Evolutionary conservation across 2,329 filamentous ascomycete genomes (phyloP), one percentile per base, ranked within the genome.

Genomic region (Cladosporium sp.): DNA sequence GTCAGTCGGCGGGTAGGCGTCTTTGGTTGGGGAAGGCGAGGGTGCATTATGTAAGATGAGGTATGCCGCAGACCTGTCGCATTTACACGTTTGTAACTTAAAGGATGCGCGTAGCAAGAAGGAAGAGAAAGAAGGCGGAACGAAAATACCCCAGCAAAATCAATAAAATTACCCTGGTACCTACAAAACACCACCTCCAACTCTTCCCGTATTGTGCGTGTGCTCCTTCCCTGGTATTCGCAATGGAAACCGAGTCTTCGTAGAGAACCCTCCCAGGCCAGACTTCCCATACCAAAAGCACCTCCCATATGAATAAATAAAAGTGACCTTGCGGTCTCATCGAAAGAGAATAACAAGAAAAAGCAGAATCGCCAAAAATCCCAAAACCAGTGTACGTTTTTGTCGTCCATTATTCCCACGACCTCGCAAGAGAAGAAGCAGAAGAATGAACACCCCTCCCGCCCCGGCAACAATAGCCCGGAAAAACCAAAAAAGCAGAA

Each of bases 121-220:
- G 22, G 9, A 27, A 27, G 5, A 27, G 9, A 27, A 27, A 27
- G 22, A 4, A 27, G 22, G 5, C 4, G 22, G 5, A 27, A 9
- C 22, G 9, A 27, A n/a, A 34, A 13, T 7, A 45, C 13, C 13
- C 39, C 24, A 48, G 45, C 45, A 48, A 9, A 39, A 47, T 38
- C 40, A 27, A 27, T 9, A 27, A 19, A 20, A 48, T 48, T 48
- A 48, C n/a, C n/a, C n/a, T n/a, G n/a, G n/a, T n/a, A n/a, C 45
- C 45, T 34, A 27, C 27, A 48, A 27, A 27, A 5, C 5, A 24
- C 37, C 27, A 41, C 34, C n/a, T n/a, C n/a, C n/a, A n/a, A n/a
- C n/a, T n/a, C n/a, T n/a, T n/a, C n/a, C n/a, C n/a, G n/a, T n/a
- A n/a, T 27, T 27, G 4, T 27, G 22, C 9, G 30, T 17, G n/a